Evolutionary conservation across 2,329 filamentous ascomycete species (phyloP).

Genomic region (Colletotrichum sp.): DNA sequence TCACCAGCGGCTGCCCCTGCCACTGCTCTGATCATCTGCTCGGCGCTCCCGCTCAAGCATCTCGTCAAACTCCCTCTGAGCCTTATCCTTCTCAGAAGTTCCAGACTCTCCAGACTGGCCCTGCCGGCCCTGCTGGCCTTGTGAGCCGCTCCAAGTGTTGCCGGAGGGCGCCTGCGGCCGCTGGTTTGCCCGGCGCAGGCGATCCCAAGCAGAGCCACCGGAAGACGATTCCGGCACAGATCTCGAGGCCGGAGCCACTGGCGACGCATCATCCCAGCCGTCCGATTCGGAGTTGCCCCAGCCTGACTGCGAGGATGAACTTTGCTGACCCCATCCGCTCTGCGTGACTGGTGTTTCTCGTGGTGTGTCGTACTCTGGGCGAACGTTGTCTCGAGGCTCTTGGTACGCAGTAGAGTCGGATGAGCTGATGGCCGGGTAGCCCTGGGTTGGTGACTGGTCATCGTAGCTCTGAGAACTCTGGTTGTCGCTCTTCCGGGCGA

Average conservation of each 20-base stretch:
- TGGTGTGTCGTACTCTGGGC: background rate
- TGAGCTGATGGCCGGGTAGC: slow-evolving; percentile 1
- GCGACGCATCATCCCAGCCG: slow-evolving; percentile 44
- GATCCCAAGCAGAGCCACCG: slow-evolving; percentile 49
- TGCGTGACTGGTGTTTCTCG: background rate
- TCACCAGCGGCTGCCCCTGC: slow-evolving; percentile 7
- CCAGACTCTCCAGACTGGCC: slow-evolving; percentile 27
- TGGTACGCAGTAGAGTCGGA: background rate
- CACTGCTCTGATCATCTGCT: background rate
- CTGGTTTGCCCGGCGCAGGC: slow-evolving; percentile 42
- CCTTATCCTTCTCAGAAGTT: slow-evolving; percentile 44
- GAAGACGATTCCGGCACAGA: background rate
- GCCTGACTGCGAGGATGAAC: background rate
- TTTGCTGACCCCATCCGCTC: background rate
- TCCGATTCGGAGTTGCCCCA: background rate
- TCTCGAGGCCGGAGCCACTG: slow-evolving; percentile 36
- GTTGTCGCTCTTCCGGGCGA: background rate
- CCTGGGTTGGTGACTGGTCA: background rate
- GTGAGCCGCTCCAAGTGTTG: background rate
- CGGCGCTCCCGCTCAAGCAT: slow-evolving; percentile 51
- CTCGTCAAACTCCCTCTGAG: slow-evolving; percentile 57
- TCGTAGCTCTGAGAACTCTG: background rate
- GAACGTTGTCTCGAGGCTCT: background rate
- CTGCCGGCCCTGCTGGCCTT: slow-evolving; percentile 5
- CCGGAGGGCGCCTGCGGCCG: slow-evolving; percentile 1